phyloP scores from a whole-genome alignment of 805 yeast genomes.

The Metschnikowia arizonensis region DNA sequence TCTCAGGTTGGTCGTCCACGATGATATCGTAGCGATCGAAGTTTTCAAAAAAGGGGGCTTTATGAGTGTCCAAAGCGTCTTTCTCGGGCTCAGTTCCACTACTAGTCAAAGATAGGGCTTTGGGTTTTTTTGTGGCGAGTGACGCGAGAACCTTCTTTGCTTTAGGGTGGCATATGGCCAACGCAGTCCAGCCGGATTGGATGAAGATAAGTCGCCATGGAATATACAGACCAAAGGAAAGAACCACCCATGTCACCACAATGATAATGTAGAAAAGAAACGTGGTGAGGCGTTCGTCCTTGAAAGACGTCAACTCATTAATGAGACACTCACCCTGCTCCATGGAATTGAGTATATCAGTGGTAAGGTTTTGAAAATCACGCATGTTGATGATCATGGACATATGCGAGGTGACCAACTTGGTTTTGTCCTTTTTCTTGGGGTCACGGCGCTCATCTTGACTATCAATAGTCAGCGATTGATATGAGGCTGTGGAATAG shows the following conservation, averaged over 20 bases:
- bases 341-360: constrained; percentile 47
- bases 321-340: constrained; percentile 53
- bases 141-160: constrained; percentile 28
- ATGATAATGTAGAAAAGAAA: constrained; percentile 43
- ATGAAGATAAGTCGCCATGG: constrained; percentile 66
- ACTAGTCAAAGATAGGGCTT: constrained; percentile 21
- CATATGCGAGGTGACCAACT: constrained; percentile 32
- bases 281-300: constrained; percentile 65
- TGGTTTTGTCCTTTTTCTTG: constrained; percentile 16
- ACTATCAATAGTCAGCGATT: constrained; percentile 17
- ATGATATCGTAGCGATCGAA: constrained; percentile 50
- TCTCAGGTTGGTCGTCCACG: constrained; percentile 65
- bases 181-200: constrained; percentile 50
- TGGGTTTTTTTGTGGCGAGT: constrained; percentile 24
- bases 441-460: constrained; percentile 2
- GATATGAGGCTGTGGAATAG: constrained; percentile 8
- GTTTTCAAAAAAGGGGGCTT: constrained; percentile 19
- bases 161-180: constrained; percentile 60
- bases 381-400: constrained; percentile 59
- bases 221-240: constrained; percentile 46
- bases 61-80: neutral
- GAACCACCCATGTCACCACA: constrained; percentile 31
- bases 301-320: constrained; percentile 64
- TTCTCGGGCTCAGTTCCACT: constrained; percentile 22
- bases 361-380: constrained; percentile 65